Base-by-base conservation (phyloP, 1,284 basidiomycete genomes). In the Ganoderma meredithae region DNA sequence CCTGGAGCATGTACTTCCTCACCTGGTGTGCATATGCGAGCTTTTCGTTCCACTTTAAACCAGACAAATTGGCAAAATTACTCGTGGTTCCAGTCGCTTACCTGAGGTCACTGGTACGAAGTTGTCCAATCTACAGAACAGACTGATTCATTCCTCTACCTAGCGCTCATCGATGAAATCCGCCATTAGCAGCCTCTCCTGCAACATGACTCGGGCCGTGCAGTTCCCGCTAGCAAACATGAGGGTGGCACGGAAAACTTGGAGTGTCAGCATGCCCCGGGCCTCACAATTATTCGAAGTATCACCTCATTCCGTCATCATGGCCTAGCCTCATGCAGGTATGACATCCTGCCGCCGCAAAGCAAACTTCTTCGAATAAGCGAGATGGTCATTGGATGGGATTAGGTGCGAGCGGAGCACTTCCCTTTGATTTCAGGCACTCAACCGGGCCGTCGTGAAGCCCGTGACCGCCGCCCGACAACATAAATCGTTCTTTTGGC, bases 381-480 rank as follows among this genome's bases (percentile, higher is more conserved):
- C 31, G 53, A 25, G 31, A 12, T 1, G 56, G 56, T 59, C 56
- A 59, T 36, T 59, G 56, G 56, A 59, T 59, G 36, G 17, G 17
- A 12, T 33, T 33, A 31, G 53, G 31, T 33, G n/a, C 53, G 22
- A 33, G 27, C 53, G 19, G n/a, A 31, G 31, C 19, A 33, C 53
- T 31, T 55, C 25, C 3, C 33, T 55, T 25, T 33, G 53, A 55
- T 33, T 55, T 19, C 9, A 15, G 12, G 9, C 33, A 10, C 22
- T 59, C 56, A 22, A 13, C 36, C 56, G 56, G 56, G n/a, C 56
- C 56, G 56, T 36, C 22, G 19, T 36, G 31, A 9, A 12, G 56
- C 56, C 3, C 56, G 56, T 59, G 56, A 59, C 56, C 33, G 15
- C 53, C 15, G 31, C 31, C 5, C 27, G 10, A 33, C 15, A 55